Evolutionary conservation across 768 basidiomycete species (phyloP).

Genomic region (Cystobasidium tubakii): DNA sequence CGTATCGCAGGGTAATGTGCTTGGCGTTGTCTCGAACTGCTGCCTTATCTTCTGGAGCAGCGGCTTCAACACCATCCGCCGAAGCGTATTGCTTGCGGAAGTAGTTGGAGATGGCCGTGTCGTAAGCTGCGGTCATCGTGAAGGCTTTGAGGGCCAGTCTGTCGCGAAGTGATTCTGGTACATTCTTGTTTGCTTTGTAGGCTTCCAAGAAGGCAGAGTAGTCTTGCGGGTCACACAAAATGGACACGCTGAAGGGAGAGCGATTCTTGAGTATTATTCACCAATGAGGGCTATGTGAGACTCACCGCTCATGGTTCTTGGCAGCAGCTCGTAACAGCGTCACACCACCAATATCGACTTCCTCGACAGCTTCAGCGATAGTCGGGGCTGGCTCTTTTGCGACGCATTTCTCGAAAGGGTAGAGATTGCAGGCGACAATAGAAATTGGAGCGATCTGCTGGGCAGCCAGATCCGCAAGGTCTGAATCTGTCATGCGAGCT

Average conservation of each 20-base stretch:
- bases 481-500: constrained; percentile 82
- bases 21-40: constrained; percentile 62
- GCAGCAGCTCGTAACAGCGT: constrained; percentile 95
- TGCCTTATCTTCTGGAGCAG: constrained; percentile 59
- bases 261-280: neutral
- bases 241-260: constrained; percentile 41
- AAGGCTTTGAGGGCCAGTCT: constrained; percentile 84
- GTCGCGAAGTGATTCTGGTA: constrained; percentile 65
- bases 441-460: constrained; percentile 87
- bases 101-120: constrained; percentile 90
- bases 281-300: neutral
- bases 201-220: constrained; percentile 73
- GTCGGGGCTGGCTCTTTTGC: constrained; percentile 75
- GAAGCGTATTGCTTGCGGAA: constrained; percentile 93
- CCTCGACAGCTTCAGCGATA: constrained; percentile 86
- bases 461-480: constrained; percentile 72
- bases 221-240: constrained; percentile 75
- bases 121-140: constrained; percentile 89
- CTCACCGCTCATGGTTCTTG: constrained; percentile 80
- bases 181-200: constrained; percentile 68
- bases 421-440: constrained; percentile 97
- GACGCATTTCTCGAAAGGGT: constrained; percentile 90
- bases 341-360: constrained; percentile 97
- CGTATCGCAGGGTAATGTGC: constrained; percentile 80
- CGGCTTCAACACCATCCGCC: constrained; percentile 54